Percentiles rank a stretch among this genome's conserved stretches.
These are phyloP conservation scores for Phoenix roebelenii DNA, from an alignment of 176 grass and related monocot genomes.

Conservation along the genomic window DNA sequence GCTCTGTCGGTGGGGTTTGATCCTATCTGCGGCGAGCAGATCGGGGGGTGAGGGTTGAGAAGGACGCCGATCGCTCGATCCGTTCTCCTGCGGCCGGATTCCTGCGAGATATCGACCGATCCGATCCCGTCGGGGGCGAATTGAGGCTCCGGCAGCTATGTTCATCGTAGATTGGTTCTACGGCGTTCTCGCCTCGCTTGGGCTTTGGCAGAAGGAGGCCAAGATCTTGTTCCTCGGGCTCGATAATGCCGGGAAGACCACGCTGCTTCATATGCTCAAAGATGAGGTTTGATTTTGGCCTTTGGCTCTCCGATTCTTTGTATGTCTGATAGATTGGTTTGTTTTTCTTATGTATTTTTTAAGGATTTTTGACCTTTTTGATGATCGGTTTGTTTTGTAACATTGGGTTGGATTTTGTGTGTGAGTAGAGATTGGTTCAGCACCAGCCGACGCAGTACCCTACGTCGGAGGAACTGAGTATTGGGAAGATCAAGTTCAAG, in stretches of 20 bases:
- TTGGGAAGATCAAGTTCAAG: conserved; percentile 88
- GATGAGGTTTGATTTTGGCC: conserved; percentile 36
- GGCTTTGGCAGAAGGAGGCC: conserved; percentile 78
- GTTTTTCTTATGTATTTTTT: background rate
- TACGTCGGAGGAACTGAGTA: conserved; percentile 75
- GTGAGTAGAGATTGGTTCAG: conserved; percentile 67
- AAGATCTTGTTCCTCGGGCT: conserved; percentile 86
- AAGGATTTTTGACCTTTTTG: background rate
- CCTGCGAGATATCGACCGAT: conserved; percentile 1
- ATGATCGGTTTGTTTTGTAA: background rate
- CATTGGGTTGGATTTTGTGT: background rate
- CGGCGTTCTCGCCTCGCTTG: conserved; percentile 60
- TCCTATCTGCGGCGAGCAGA: background rate
- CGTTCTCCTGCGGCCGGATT: background rate
- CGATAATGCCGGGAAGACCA: conserved; percentile 80
- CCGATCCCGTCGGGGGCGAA: background rate
- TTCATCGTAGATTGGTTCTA: conserved; percentile 82
- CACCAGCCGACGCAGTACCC: conserved; percentile 86
- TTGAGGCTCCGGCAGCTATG: conserved; percentile 29
- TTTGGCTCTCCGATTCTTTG: background rate
- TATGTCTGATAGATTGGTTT: background rate
- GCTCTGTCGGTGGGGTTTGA: background rate
- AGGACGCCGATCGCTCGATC: background rate
- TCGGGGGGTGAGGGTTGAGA: background rate
- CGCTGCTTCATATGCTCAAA: conserved; percentile 85